Percentiles rank a stretch among this genome's conserved stretches.
Evolutionary conservation across 208 protist species (phyloP).

Genomic region (Leptomonas pyrrhocoris): DNA sequence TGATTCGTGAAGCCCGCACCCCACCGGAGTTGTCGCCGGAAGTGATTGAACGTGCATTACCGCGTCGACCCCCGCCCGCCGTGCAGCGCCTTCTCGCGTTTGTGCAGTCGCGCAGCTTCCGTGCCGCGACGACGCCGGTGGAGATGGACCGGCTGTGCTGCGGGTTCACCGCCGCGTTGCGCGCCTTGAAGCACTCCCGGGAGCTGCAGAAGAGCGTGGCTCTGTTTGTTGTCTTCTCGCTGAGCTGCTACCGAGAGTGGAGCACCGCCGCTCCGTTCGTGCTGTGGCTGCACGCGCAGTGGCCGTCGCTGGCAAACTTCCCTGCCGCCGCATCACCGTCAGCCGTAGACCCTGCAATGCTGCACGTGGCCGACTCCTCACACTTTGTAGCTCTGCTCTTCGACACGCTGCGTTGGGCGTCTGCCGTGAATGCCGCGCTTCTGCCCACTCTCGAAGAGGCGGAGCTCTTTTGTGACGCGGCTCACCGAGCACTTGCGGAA

Average conservation of each 20-base stretch:
- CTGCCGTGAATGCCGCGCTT: neutral
- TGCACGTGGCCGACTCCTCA: slow-evolving; percentile 8
- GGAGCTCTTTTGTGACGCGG: neutral
- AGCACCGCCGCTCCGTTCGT: slow-evolving; percentile 4
- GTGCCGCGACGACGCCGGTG: neutral
- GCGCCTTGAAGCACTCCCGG: slow-evolving; percentile 3
- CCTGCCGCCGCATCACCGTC: neutral
- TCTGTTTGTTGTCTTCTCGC: slow-evolving; percentile 14
- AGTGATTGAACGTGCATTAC: slow-evolving; percentile 25
- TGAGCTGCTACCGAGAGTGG: slow-evolving; percentile 16
- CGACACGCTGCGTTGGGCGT: slow-evolving; percentile 5
- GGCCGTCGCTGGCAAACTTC: slow-evolving; percentile 3
- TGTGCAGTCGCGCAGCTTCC: slow-evolving; percentile 9
- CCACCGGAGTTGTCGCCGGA: slow-evolving; percentile 31
- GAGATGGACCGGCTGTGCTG: neutral
- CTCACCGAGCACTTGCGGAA: neutral
- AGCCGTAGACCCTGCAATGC: neutral
- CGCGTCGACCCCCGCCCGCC: slow-evolving; percentile 2
- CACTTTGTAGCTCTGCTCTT: slow-evolving; percentile 19
- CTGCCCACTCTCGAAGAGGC: slow-evolving; percentile 17
- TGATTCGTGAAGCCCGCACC: slow-evolving; percentile 44
- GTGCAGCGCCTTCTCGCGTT: slow-evolving; percentile 2
- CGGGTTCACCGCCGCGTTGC: slow-evolving; percentile 6
- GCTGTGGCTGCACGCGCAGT: slow-evolving; percentile 15
- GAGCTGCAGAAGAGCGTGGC: slow-evolving; percentile 15